Conservation (phyloP, 179 eudicot genomes). For the Sideroxylon spinosum region DNA sequence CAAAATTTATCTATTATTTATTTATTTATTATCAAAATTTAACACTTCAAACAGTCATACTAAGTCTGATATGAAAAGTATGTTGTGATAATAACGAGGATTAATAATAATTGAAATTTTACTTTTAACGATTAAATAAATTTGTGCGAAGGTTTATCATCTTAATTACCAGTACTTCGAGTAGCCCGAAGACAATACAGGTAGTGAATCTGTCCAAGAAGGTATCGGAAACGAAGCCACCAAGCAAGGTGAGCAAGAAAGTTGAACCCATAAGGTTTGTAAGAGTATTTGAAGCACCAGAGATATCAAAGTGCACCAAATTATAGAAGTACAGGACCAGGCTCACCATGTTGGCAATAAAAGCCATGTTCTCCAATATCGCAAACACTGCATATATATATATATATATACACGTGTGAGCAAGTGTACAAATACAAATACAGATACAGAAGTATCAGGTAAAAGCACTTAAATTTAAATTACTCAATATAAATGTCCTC, state of each 20-base stretch:
- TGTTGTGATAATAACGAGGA: too few relatives aligned
- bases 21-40: too few relatives aligned
- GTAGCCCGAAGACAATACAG: slow-evolving; percentile 29
- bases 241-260: slow-evolving; percentile 41
- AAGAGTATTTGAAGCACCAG: slow-evolving; percentile 42
- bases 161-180: slow-evolving; percentile 35
- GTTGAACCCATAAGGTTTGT: slow-evolving; percentile 53
- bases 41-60: too few relatives aligned
- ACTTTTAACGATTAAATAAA: too few relatives aligned
- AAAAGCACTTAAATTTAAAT: too few relatives aligned
- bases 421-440: background rate
- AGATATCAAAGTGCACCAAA: slow-evolving; percentile 34
- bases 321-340: slow-evolving; percentile 36
- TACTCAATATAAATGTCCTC: too few relatives aligned
- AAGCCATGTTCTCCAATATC: slow-evolving; percentile 36
- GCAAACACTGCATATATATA: slow-evolving; percentile 7
- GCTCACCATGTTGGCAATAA: slow-evolving; percentile 35
- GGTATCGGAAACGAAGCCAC: slow-evolving; percentile 47
- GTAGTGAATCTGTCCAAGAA: slow-evolving; percentile 36
- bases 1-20: too few relatives aligned
- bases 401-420: background rate
- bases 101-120: too few relatives aligned
- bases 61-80: too few relatives aligned
- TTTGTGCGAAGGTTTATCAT: too few relatives aligned
- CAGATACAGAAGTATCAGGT: background rate